Base-by-base conservation (phyloP, 495 filamentous ascomycete species). In the Neurospora cerealis region DNA sequence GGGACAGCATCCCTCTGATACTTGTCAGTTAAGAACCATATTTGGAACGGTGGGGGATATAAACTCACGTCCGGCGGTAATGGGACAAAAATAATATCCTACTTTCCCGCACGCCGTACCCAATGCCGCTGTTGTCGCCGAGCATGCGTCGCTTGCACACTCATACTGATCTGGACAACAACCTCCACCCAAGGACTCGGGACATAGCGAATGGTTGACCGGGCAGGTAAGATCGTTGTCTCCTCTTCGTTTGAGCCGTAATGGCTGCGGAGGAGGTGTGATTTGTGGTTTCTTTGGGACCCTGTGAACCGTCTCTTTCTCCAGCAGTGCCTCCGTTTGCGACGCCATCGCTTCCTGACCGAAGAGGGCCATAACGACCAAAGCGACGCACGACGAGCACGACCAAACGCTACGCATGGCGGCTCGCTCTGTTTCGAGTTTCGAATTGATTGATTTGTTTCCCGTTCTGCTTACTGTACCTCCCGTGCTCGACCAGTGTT, bases 141-240 rank as follows among this genome's bases (percentile, higher is more conserved):
- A 83, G 70, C 85, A 86, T 17, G 79, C 82, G 19, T 84, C 80
- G 42, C 77, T 77, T n/a, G 74, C 83, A 74, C 85, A 86, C 3
- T 73, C 80, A 73, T 85, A 86, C 9, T 75, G 74, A 15, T 79
- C 75, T 4, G 83, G 84, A 69, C 85, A 86, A 66, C 85, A 86
- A 41, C 81, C 82, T 42, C 85, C 85, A 66, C 78, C 74, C 36
- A 80, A 60, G 0, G 80, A 78, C 10, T 79, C 75, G 21, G 84
- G 78, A 73, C 85, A 86, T 36, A 81, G 72, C 13, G 77, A 75
- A 21, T 82, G 71, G 70, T 77, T 79, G 38, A 75, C 32, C 34
- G 78, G 74, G 70, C 82, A 83, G 32, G 74, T 69, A 34, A 71
- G 74, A 19, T 72, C 73, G 36, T 79, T 78, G 6, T 72, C 76